phyloP scores from a whole-genome alignment of 1,284 basidiomycete genomes.

The Gastroboletus turbinatus region DNA sequence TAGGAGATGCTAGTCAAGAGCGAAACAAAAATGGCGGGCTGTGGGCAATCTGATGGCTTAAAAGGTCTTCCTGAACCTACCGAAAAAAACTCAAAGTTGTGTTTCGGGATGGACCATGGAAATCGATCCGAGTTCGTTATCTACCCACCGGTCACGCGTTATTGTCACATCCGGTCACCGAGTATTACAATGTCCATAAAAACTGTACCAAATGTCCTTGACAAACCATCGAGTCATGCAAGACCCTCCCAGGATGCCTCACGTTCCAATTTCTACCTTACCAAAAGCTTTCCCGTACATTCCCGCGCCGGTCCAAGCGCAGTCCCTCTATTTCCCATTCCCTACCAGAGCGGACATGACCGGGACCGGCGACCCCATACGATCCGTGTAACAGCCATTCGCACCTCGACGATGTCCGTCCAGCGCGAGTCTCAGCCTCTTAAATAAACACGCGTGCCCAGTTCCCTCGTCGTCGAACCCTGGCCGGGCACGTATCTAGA shows the following conservation, averaged over 20 bases:
- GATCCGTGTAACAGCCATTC: background rate
- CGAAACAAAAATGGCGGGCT: background rate
- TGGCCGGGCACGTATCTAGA: background rate
- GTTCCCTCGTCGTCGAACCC: background rate
- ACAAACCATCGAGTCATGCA: background rate
- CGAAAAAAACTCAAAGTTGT: conserved; percentile 1
- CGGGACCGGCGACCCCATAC: background rate
- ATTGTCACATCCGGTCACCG: background rate
- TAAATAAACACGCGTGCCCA: too few relatives aligned
- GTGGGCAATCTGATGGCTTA: conserved; percentile 1
- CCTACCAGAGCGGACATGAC: conserved; percentile 28
- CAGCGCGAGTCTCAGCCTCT: background rate
- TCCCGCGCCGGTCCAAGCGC: conserved; percentile 35
- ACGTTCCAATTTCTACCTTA: background rate
- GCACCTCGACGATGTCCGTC: background rate
- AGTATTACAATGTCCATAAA: too few relatives aligned
- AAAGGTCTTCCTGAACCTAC: conserved; percentile 14
- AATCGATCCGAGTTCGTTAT: conserved; percentile 11
- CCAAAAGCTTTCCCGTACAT: conserved; percentile 29
- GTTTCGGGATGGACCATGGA: background rate
- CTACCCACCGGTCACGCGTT: conserved; percentile 18
- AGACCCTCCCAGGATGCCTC: background rate
- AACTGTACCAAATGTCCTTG: background rate
- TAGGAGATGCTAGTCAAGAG: conserved; percentile 11
- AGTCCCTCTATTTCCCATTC: conserved; percentile 37